Base-by-base conservation (phyloP, 805 yeast species). In the Ogataea wickerhamii region DNA sequence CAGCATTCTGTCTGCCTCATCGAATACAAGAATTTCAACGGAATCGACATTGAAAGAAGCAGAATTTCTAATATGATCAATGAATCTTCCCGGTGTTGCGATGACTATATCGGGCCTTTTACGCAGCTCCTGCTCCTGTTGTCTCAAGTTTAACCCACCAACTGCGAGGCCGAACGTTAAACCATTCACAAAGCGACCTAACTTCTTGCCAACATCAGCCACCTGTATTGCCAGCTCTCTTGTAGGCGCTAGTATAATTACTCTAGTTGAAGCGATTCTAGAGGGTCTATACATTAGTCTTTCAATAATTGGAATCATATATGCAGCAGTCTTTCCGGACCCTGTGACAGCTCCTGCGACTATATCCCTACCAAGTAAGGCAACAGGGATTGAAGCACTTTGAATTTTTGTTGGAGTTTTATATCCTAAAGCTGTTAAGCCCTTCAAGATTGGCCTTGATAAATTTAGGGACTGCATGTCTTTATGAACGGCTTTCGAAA, bases 301-400 rank as follows among this genome's bases (percentile, higher is more conserved):
- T 66, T 93, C 98, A 44, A 93, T 78, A 31, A 89, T 87, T 11
- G 98, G 98, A 38, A 93, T 84, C 82, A 93, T 81, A 60, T 87
- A 93, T 1, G 99, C 99, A 2, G 97, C 98, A 18, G 99, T 93
- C 62, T 93, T 93, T 75, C 99, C 99, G 16, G 98, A 91, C 68
- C 99, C 99, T 4, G 99, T 93, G 18, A 87, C 96, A 24, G 99
- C 99, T 70, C 98, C 98, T 13, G 98, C 99, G 53, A 93, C 96
- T 36, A 93, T 79, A 64, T 93, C 99, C 58, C 87, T 91, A 53
- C 99, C 99, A 45, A 86, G 60, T 28, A 93, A 70, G 1, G 96
- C 96, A 40, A 91, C 80, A 11, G 99, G 98, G 45, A 93, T 89
- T 6, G 95, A 78, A 1, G 96, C 85, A 44, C 89, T 72, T 68